Conservation (phyloP, 2,329 filamentous ascomycete genomes). For the Davidsoniella australis region DNA sequence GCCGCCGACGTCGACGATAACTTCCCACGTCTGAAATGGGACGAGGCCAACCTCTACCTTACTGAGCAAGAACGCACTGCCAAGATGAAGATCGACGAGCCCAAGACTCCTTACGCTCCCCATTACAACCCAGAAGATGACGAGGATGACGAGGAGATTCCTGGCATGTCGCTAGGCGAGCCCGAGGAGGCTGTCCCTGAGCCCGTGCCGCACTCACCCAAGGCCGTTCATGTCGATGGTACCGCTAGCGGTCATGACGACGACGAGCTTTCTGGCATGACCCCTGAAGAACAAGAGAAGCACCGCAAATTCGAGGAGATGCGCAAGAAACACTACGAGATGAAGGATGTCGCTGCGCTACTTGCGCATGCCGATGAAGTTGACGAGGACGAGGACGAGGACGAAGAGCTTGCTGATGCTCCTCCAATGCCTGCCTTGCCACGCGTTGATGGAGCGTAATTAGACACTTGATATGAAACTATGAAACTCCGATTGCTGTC, state of each 20-base stretch:
- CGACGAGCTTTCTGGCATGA: constrained; percentile 35
- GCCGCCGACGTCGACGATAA: constrained; percentile 6
- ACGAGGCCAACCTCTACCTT: constrained; percentile 93
- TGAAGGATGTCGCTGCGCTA: constrained; percentile 81
- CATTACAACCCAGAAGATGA: constrained; percentile 85
- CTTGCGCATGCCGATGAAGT: constrained; percentile 60
- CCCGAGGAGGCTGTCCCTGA: constrained; percentile 58
- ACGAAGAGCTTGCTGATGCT: constrained; percentile 36
- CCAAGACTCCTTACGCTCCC: constrained; percentile 89
- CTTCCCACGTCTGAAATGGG: constrained; percentile 81
- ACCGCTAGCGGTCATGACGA: constrained; percentile 39
- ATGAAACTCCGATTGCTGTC: too few species aligned
- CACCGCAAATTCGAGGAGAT: constrained; percentile 80
- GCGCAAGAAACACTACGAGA: constrained; percentile 96
- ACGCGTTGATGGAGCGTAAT: constrained; percentile 2
- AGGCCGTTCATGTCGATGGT: constrained; percentile 63
- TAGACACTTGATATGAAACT: neutral
- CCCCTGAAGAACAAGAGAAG: constrained; percentile 68
- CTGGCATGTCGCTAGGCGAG: constrained; percentile 79
- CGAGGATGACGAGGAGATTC: constrained; percentile 80
- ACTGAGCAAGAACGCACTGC: constrained; percentile 89
- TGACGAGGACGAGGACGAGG: constrained; percentile 45
- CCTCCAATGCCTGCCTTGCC: constrained; percentile 29
- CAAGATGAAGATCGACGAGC: constrained; percentile 98
- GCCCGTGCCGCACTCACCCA: constrained; percentile 24